phyloP scores from a whole-genome alignment of 1,139 yeast genomes.

The Yamadazyma spencermartinsiae region DNA sequence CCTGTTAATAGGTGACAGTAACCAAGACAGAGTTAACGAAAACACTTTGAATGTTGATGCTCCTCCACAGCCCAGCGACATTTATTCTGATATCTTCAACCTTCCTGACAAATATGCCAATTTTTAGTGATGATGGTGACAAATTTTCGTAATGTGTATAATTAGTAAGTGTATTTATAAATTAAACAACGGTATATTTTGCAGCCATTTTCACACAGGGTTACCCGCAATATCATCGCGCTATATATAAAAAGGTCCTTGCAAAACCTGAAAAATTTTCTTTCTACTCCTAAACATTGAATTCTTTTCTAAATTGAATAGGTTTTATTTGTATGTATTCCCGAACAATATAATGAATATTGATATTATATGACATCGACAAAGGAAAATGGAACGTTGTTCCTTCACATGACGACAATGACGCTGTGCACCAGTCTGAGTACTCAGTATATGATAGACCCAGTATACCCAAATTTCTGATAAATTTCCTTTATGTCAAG shows the following conservation, averaged over 20 bases:
- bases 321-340: conserved; percentile 1
- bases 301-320: too few relatives aligned
- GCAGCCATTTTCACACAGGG: not conserved
- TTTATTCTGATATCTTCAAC: not conserved
- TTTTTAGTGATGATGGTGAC: too few relatives aligned
- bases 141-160: not conserved
- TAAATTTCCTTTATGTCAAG: conserved; percentile 6
- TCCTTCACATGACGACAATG: conserved; percentile 37
- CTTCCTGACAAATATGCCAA: not conserved
- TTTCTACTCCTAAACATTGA: not conserved
- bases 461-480: conserved; percentile 53
- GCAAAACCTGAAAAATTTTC: not conserved
- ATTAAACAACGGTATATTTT: not conserved
- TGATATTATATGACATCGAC: too few relatives aligned
- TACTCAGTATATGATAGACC: conserved; percentile 48
- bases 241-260: not conserved
- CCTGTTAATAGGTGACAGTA: conserved; percentile 21
- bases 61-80: not conserved
- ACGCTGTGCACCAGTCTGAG: conserved; percentile 59
- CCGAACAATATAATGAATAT: not conserved
- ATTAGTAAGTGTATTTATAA: not conserved
- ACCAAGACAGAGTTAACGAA: not conserved
- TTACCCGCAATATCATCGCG: conserved; percentile 1
- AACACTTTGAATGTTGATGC: too few relatives aligned
- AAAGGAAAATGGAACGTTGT: not conserved